These are phyloP conservation scores for Schwanniomyces occidentalis DNA, from an alignment of 805 yeast species.

Conservation along the genomic window DNA sequence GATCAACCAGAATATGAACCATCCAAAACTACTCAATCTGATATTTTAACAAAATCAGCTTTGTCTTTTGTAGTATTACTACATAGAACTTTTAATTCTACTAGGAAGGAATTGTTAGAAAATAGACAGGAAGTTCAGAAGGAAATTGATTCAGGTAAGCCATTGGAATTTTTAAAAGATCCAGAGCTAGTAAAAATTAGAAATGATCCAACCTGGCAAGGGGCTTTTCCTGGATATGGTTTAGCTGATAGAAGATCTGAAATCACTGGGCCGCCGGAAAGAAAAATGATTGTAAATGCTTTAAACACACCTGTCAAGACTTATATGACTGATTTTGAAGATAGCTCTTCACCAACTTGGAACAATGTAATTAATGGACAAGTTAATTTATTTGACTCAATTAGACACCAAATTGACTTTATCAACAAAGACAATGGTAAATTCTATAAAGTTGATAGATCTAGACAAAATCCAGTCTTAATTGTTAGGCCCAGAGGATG, in stretches of 20 bases:
- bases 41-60: conserved; percentile 17
- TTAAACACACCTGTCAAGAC: conserved; percentile 21
- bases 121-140: conserved; percentile 16
- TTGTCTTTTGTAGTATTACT: conserved; percentile 19
- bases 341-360: conserved; percentile 21
- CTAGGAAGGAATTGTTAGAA: conserved; percentile 14
- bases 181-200: conserved; percentile 9
- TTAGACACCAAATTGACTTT: conserved; percentile 19
- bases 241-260: conserved; percentile 20
- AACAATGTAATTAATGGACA: conserved; percentile 19
- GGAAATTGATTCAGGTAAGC: conserved; percentile 12
- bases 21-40: conserved; percentile 19
- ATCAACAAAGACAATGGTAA: conserved; percentile 26
- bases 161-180: conserved; percentile 15
- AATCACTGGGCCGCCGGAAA: conserved; percentile 24
- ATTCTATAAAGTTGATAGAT: conserved; percentile 31
- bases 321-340: conserved; percentile 24
- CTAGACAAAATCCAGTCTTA: conserved; percentile 15
- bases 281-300: conserved; percentile 23
- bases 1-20: conserved; percentile 10
- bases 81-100: conserved; percentile 18
- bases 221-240: conserved; percentile 18
- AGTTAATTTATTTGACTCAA: conserved; percentile 21
- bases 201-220: conserved; percentile 17
- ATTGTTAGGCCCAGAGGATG: conserved; percentile 24